Base-by-base conservation (phyloP, 164 flowering plant genomes). In the Berberis vulgaris region DNA sequence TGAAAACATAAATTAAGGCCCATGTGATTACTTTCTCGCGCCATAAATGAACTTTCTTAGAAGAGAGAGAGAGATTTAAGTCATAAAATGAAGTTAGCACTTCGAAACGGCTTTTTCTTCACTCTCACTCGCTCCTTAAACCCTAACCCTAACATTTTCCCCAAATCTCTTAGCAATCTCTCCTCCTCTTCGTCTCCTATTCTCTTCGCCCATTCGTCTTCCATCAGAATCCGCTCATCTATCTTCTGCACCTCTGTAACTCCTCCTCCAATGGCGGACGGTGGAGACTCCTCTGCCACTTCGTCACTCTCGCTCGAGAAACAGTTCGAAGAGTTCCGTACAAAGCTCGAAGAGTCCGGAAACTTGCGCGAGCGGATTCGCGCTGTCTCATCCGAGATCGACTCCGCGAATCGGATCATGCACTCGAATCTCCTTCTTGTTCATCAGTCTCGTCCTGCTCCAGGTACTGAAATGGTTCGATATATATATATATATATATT, bases 371-470 rank as follows among this genome's bases (percentile, higher is more conserved):
- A 91, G 41, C 78, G 83, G 50, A 87, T 91, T 60, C 83, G 87
- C 11, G 69, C 81, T 1, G 86, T 91, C 3, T 81, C 79, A 0
- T 43, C 54, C 64, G 88, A 91, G 69, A 87, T 94, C 60, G 99
- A 91, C 68, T 80, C 88, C 45, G 69, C 78, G 11, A 76, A 76
- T 0, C 78, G 97, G 70, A 59, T 87, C 58, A 83, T 94, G 78
- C 83, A 94, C 13, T 82, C 93, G 3, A 70, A 73, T 54, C 74
- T 94, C 7, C 89, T 94, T 56, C 89, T 85, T 8, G 84, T 94
- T 54, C 96, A 94, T 70, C 93, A 91, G 66, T 83, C 96, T 69
- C 87, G 87, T 41, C 88, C 95, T 0, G 50, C 81, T 60, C 76
- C 95, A 13, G 98, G 98, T 91, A 77, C 41, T 58, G 41, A 41